phyloP scores from a whole-genome alignment of 805 yeast genomes.

The Myxozyma kluyveri region DNA sequence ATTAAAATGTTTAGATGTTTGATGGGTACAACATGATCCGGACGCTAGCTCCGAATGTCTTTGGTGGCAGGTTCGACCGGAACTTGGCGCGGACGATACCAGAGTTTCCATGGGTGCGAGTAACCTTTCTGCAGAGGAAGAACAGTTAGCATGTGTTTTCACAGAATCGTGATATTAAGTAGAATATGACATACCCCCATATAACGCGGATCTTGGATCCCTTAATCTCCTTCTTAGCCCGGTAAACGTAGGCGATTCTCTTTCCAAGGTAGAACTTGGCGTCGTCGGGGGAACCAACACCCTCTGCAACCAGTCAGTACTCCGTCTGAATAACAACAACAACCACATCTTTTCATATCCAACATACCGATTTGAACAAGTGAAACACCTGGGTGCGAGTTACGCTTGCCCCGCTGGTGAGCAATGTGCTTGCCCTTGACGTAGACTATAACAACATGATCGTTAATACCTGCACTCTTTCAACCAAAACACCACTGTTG shows the following conservation, averaged over 20 bases:
- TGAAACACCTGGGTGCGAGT: constrained; percentile 97
- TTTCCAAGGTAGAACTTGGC: constrained; percentile 99
- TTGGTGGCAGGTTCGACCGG: constrained; percentile 98
- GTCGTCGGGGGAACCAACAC: constrained; percentile 86
- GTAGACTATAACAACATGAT: constrained; percentile 62
- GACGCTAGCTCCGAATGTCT: constrained; percentile 99
- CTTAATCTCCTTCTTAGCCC: constrained; percentile 96
- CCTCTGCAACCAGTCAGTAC: constrained; percentile 49
- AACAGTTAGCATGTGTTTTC: constrained; percentile 3
- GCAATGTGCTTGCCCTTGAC: constrained; percentile 99
- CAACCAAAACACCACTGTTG: not conserved
- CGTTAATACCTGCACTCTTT: not conserved
- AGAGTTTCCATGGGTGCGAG: constrained; percentile 98
- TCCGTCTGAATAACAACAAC: not conserved
- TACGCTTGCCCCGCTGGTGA: constrained; percentile 99
- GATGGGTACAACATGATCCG: constrained; percentile 99
- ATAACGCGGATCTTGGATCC: constrained; percentile 99
- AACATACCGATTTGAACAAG: constrained; percentile 68
- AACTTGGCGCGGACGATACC: constrained; percentile 99
- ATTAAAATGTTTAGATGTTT: constrained; percentile 93
- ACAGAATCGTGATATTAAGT: not conserved
- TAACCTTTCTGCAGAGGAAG: constrained; percentile 54
- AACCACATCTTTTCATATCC: no score
- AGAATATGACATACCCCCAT: constrained; percentile 65
- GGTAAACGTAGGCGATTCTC: constrained; percentile 99